These are phyloP conservation scores for Leccinum boreale DNA, from an alignment of 768 basidiomycete genomes.

Conservation along the genomic window DNA sequence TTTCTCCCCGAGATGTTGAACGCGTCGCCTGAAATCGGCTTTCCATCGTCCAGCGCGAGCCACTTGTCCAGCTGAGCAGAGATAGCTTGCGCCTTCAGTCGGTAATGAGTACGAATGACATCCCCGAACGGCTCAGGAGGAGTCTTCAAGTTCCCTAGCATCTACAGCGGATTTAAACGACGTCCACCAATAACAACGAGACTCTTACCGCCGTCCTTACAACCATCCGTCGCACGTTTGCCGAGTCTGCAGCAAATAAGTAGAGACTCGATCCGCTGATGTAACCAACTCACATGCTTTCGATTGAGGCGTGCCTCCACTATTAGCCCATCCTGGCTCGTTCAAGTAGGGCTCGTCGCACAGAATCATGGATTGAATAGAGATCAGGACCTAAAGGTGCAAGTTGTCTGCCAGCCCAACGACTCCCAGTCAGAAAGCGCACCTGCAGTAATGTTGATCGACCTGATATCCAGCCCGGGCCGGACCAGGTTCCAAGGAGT, in stretches of 20 bases:
- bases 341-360: constrained; percentile 92
- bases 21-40: constrained; percentile 52
- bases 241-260: constrained; percentile 59
- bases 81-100: constrained; percentile 74
- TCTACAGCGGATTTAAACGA: constrained; percentile 41
- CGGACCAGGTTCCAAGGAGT: constrained; percentile 87
- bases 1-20: constrained; percentile 37
- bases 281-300: constrained; percentile 61
- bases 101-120: constrained; percentile 87
- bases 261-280: background rate
- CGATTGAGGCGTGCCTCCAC: constrained; percentile 72
- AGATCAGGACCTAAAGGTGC: constrained; percentile 65
- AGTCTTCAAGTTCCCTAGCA: constrained; percentile 78
- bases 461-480: constrained; percentile 91
- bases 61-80: constrained; percentile 74
- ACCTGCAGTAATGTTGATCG: constrained; percentile 88
- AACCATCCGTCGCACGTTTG: constrained; percentile 91
- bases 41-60: constrained; percentile 74
- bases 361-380: constrained; percentile 95
- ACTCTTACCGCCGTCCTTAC: constrained; percentile 74
- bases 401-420: background rate
- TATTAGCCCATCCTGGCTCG: constrained; percentile 83
- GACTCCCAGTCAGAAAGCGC: constrained; percentile 10
- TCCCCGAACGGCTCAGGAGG: constrained; percentile 85
- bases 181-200: background rate